Base-by-base conservation (phyloP, 2,329 filamentous ascomycete genomes). In the Botrytis cinerea region DNA sequence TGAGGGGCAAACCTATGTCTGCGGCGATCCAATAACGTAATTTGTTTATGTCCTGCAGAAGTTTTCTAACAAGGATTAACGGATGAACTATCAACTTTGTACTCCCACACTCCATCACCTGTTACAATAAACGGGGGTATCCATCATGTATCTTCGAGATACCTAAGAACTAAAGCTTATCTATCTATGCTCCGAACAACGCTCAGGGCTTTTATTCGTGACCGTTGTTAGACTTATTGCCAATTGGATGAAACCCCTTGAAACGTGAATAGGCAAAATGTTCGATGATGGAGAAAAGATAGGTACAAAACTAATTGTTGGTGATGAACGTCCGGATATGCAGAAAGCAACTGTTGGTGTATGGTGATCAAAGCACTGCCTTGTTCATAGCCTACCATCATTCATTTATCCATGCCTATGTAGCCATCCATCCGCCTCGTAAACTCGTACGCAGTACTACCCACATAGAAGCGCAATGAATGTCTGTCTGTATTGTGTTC, bases 1-100 rank as follows among this genome's bases (percentile, higher is more conserved):
- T 54, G 35, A 67, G 64, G 14, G 48, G n/a, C 35, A 68, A 32
- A 32, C 35, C 10, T 43, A 38, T 35, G 38, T 57, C 48, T 22
- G 38, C 43, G 66, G 48, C 64, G 18, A 57, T 20, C 48, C 64
- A 68, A 54, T 57, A 57, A 68, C 18, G n/a, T 43, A 57, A 68
- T 68, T 43, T 68, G n/a, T 57, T 68, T 43, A 68, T 57, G 48
- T 32, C 66, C 48, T 68, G 66, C 66, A 68, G 66, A 48, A 68
- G 48, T 14, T 32, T 57, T 68, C 38, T 57, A 48, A 45, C 66
- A 57, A 57, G 66, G 66, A 43, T 57, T 25, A 20, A 57, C 25
- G 25, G 18, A 68, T 57, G 66, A 68, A 68, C 48, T 28, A 12
- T 40, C 40, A n/a, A 18, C n/a, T 45, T 68, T 68, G 63, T 51